phyloP scores from a whole-genome alignment of 2,329 filamentous ascomycete species.

The Xylaria polymorpha region DNA sequence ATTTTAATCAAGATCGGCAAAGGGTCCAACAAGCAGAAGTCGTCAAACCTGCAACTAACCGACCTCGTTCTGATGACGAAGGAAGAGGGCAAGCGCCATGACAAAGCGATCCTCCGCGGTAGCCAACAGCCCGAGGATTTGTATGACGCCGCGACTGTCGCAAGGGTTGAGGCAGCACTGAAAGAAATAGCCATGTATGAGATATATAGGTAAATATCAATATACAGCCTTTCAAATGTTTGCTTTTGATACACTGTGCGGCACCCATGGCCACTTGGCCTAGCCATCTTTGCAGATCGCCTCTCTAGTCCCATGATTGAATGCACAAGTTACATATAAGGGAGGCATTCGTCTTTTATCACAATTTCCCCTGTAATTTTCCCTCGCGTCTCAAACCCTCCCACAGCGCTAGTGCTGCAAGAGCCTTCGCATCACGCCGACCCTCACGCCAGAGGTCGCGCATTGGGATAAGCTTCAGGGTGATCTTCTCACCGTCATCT shows the following conservation, averaged over 20 bases:
- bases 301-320: neutral
- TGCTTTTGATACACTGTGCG: constrained; percentile 10
- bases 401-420: constrained; percentile 69
- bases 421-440: constrained; percentile 68
- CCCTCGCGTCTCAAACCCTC: constrained; percentile 64
- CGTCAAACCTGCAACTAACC: constrained; percentile 66
- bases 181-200: constrained; percentile 74
- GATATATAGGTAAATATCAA: constrained; percentile 55
- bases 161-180: constrained; percentile 73
- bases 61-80: constrained; percentile 53
- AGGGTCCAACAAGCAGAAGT: constrained; percentile 79
- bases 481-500: constrained; percentile 70
- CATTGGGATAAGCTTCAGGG: constrained; percentile 68
- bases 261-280: neutral
- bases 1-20: constrained; percentile 72
- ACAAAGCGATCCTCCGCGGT: constrained; percentile 80
- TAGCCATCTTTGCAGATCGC: neutral
- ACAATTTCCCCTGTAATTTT: constrained; percentile 35
- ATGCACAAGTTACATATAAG: neutral
- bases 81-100: constrained; percentile 68
- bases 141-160: constrained; percentile 76
- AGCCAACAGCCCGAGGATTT: constrained; percentile 75
- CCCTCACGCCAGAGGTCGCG: constrained; percentile 68
- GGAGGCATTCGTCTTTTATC: constrained; percentile 13
- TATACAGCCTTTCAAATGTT: constrained; percentile 19